Base-by-base conservation (phyloP, 2,329 filamentous ascomycete species). In the Ophiocordyceps camponoti-floridani region DNA sequence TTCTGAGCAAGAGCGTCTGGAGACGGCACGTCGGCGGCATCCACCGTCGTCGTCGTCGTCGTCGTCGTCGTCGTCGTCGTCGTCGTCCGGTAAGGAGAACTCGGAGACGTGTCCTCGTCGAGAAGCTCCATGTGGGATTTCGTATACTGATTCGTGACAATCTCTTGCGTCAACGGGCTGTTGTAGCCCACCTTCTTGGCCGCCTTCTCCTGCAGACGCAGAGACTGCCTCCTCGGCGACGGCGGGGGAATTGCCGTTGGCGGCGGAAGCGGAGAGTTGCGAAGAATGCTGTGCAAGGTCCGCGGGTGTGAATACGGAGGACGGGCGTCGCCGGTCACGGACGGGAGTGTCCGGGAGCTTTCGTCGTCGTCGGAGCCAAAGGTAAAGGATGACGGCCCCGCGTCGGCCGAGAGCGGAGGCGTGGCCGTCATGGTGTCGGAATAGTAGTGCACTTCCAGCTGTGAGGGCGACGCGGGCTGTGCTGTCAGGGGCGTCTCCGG, bases 81-180 rank as follows among this genome's bases (percentile, higher is more conserved):
- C 23, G 23, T 23, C 5, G 23, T 23, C 23, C 23, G n/a, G 0
- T 35, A n/a, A 1, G 50, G 62, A 2, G 70, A 67, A 35, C 59
- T 62, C 0, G 72, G 70, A 1, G 72, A 73, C 19, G 62, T 62
- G 23, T 79, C 75, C 42, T 79, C 76, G 31, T 62, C 60, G 2
- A 81, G 65, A 31, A 80, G 64, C 52, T 81, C 77, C 47, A 79
- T 74, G 54, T 80, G 77, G 1, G 75, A 79, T 46, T 66, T 73
- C 27, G 68, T 71, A 56, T 80, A 81, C 53, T 64, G 72, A 56
- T 73, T 74, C 9, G 73, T 81, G 14, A 66, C 72, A 52, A 81
- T 81, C 23, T 75, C 77, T 56, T 79, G 73, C 14, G 72, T 75
- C 33, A 81, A 58, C 0, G 77, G 77, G 48, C 69, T 75, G 53